These are phyloP conservation scores for Aeschynomene evenia DNA, from an alignment of 306 rosid genomes.

Conservation along the genomic window DNA sequence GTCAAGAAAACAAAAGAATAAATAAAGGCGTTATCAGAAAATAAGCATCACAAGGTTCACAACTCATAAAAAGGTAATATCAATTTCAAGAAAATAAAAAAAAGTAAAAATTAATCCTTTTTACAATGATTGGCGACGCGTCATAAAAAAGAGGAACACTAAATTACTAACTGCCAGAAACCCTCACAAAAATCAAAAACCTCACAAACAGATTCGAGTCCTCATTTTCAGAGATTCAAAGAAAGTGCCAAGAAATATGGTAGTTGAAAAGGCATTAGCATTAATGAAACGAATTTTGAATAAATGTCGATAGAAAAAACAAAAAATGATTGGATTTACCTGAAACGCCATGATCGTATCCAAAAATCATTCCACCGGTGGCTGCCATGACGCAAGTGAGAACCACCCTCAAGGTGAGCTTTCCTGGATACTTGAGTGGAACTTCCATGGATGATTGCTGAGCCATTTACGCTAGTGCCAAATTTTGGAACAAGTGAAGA, in stretches of 20 bases:
- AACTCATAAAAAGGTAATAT: not conserved
- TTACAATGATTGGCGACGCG: not conserved
- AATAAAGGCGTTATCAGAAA: not conserved
- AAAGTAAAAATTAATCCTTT: not conserved
- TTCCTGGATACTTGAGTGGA: slow-evolving; percentile 46
- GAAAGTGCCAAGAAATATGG: not conserved
- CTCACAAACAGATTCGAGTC: not conserved
- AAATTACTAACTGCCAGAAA: not conserved
- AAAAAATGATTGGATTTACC: slow-evolving; percentile 38
- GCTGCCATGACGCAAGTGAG: slow-evolving; percentile 61
- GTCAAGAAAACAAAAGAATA: not conserved
- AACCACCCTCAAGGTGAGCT: slow-evolving; percentile 55
- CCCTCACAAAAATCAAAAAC: not conserved
- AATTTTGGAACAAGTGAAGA: not conserved
- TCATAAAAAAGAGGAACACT: not conserved
- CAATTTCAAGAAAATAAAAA: not conserved
- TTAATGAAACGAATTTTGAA: not conserved
- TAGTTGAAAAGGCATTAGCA: not conserved
- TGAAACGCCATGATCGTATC: slow-evolving; percentile 84
- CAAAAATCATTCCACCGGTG: slow-evolving; percentile 72
- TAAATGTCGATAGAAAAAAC: not conserved
- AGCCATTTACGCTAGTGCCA: not conserved
- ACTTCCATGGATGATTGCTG: not conserved
- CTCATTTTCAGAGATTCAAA: slow-evolving; percentile 13
- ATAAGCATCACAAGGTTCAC: slow-evolving; percentile 15